Conservation (phyloP, 2,329 filamentous ascomycete genomes). For the Pseudogymnoascus sp. region DNA sequence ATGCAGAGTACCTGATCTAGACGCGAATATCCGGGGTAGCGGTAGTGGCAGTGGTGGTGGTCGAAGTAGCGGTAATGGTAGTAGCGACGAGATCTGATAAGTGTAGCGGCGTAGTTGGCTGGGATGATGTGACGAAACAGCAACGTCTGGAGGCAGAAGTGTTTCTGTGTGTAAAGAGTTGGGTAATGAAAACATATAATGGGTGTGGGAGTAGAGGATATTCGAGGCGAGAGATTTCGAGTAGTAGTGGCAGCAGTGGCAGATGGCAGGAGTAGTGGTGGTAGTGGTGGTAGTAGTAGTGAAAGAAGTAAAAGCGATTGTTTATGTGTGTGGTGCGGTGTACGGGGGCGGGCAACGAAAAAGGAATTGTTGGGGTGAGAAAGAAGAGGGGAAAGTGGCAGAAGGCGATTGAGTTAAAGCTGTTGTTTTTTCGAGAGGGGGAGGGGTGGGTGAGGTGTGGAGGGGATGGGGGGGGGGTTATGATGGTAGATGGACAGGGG, state of each 20-base stretch:
- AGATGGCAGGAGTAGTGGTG: too few species aligned
- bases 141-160: constrained; percentile 12
- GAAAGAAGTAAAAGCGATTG: background rate
- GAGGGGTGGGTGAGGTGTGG: too few species aligned
- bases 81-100: background rate
- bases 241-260: too few species aligned
- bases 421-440: too few species aligned
- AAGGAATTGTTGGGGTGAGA: background rate
- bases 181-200: constrained; percentile 12
- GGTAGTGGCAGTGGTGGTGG: background rate
- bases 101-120: background rate
- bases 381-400: too few species aligned
- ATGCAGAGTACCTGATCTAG: constrained; percentile 1
- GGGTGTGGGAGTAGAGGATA: background rate
- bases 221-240: background rate
- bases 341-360: background rate
- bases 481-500: too few species aligned
- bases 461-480: too few species aligned
- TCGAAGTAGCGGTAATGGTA: background rate
- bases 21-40: background rate
- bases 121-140: constrained; percentile 14
- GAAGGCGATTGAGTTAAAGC: too few species aligned
- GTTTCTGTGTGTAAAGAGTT: constrained; percentile 16
- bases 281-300: background rate
- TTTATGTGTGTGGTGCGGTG: background rate